A percentile compares a stretch with the other conserved stretches of the same genome.
These are phyloP conservation scores for Exophiala dermatitidis DNA, from an alignment of 2,329 filamentous ascomycete genomes.

Conservation along the genomic window DNA sequence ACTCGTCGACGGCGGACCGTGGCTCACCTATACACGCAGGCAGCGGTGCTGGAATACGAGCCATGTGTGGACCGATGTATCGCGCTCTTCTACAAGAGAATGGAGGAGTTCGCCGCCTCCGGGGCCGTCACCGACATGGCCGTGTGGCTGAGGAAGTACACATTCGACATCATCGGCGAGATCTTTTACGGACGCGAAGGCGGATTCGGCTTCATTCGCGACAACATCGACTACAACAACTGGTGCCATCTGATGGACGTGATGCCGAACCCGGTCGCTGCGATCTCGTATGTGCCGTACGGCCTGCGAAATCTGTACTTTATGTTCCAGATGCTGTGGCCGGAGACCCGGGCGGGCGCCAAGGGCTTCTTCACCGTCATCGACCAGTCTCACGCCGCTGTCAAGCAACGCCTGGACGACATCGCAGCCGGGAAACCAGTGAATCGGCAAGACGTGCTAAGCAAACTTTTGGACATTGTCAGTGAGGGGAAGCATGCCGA, in stretches of 20 bases:
- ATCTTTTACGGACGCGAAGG: slow-evolving; percentile 20
- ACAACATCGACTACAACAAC: slow-evolving; percentile 22
- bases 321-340: slow-evolving; percentile 15
- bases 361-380: slow-evolving; percentile 16
- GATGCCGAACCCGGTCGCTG: slow-evolving; percentile 15
- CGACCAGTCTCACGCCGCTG: slow-evolving; percentile 13
- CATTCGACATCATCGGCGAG: slow-evolving; percentile 21
- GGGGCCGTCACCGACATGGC: slow-evolving; percentile 15
- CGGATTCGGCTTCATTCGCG: slow-evolving; percentile 21
- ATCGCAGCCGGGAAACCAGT: slow-evolving; percentile 10
- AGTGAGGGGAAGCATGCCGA: slow-evolving; percentile 7
- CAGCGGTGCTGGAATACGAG: slow-evolving; percentile 22
- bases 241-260: slow-evolving; percentile 23
- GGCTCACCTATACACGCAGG: slow-evolving; percentile 21
- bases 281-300: slow-evolving; percentile 13
- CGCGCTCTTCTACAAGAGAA: slow-evolving; percentile 18
- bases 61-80: slow-evolving; percentile 22
- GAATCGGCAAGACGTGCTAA: slow-evolving; percentile 14
- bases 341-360: slow-evolving; percentile 12
- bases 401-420: slow-evolving; percentile 17
- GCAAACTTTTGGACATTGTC: slow-evolving; percentile 15
- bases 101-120: slow-evolving; percentile 12
- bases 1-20: slow-evolving; percentile 15
- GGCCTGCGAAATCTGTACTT: slow-evolving; percentile 8
- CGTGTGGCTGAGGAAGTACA: slow-evolving; percentile 21